A percentile compares a stretch with the other conserved stretches of the same genome.
Conservation (phyloP, 495 filamentous ascomycete species). For the Gamarada debralockiae region DNA sequence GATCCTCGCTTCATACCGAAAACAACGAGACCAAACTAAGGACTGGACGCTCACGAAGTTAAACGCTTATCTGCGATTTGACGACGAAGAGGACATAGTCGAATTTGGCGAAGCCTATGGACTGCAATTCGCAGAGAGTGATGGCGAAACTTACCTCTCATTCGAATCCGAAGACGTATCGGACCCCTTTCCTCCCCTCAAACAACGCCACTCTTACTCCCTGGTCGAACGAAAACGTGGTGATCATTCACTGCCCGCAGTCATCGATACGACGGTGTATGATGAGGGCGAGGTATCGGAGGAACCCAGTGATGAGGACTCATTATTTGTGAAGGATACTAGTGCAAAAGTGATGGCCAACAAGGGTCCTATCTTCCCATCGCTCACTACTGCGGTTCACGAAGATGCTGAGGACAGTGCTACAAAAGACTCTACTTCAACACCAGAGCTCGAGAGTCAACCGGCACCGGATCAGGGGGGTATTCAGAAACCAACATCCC, state of each 20-base stretch:
- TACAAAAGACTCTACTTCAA: background rate
- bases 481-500: background rate
- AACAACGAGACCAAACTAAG: slow-evolving; percentile 61
- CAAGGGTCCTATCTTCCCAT: background rate
- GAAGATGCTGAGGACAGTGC: background rate
- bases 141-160: slow-evolving; percentile 46
- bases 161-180: slow-evolving; percentile 28
- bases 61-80: slow-evolving; percentile 65
- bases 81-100: slow-evolving; percentile 64
- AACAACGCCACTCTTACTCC: slow-evolving; percentile 37
- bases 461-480: background rate
- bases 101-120: slow-evolving; percentile 67
- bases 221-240: slow-evolving; percentile 48
- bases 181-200: slow-evolving; percentile 34
- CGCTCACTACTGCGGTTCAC: background rate
- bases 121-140: slow-evolving; percentile 53
- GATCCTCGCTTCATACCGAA: slow-evolving; percentile 56
- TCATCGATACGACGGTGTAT: slow-evolving; percentile 43
- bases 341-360: background rate
- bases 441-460: background rate
- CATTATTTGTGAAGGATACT: slow-evolving; percentile 1
- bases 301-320: slow-evolving; percentile 1
- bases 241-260: slow-evolving; percentile 33
- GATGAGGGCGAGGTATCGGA: slow-evolving; percentile 1
- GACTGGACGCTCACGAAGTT: slow-evolving; percentile 71